Evolutionary conservation across 768 basidiomycete species (phyloP), one percentile per base, ranked within the genome.

Genomic region (Rhodocollybia butyracea): DNA sequence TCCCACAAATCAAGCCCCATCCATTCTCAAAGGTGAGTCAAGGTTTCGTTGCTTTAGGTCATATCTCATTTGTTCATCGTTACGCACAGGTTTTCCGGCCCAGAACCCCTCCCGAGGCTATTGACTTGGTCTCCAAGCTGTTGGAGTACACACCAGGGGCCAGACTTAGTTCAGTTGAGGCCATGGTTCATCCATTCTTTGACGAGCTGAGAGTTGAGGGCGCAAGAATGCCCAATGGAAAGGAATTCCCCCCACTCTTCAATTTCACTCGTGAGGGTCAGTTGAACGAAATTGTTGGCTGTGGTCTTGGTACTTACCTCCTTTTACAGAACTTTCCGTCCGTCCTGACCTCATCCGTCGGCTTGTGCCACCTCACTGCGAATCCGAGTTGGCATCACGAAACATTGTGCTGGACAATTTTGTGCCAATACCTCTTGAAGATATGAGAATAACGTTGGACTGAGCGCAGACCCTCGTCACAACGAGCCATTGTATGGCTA

Each of bases 1-100:
- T 99, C 79, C 97, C 97, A 1, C 96, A 98, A 74, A 99, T 99
- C 79, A 94, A 96, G 70, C 94, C 95, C n/a, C 96, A 98, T 68
- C 95, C 95, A 0, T 98, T 98, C 79, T 89, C 88, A 68, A 98
- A 98, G 86, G 93, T 92, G 57, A 26, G 72, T n/a, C n/a, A n/a
- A 67, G 19, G 8, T 29, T n/a, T 48, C 19, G 24, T 24, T 34
- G 3, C 43, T 48, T 30, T 36, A 30, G 55, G 32, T 52, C 17
- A 17, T 51, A 43, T 55, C 17, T 47, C 32, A 45, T 19, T 56
- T 47, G 58, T 51, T 63, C 61, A 57, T 59, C 19, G 41, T 46
- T 55, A 56, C 30, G 34, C 26, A 19, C 67, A 95, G 91, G 97
- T 99, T 52, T 99, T 99, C 85, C 88, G 96, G 63, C 95, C 97